Percentiles rank a stretch among this genome's conserved stretches.
phyloP scores from a whole-genome alignment of 495 filamentous ascomycete species.

The Penicillium pulvis region DNA sequence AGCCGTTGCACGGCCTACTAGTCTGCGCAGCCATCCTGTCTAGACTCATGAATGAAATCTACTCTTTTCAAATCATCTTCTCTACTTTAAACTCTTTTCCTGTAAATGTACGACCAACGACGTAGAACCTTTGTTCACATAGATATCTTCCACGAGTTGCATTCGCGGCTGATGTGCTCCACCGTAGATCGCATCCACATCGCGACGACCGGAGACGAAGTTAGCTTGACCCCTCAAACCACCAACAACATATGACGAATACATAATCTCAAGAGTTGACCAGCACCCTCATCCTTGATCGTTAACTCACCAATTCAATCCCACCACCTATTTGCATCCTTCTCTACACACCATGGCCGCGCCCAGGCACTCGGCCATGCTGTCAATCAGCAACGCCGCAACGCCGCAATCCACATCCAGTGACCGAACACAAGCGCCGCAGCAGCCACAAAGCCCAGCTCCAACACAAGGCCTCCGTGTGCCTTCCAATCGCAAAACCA shows the following conservation, averaged over 20 bases:
- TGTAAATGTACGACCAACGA: not conserved
- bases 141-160: slow-evolving; percentile 16
- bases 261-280: not conserved
- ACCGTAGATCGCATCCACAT: slow-evolving; percentile 32
- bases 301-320: not conserved
- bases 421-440: slow-evolving; percentile 33
- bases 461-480: slow-evolving; percentile 74
- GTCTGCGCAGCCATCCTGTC: not conserved
- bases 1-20: not conserved
- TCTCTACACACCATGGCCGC: slow-evolving; percentile 33
- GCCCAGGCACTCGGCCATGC: slow-evolving; percentile 39
- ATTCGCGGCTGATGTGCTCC: slow-evolving; percentile 28
- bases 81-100: not conserved
- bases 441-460: slow-evolving; percentile 39
- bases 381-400: slow-evolving; percentile 38
- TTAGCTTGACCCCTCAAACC: slow-evolving; percentile 6
- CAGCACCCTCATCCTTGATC: not conserved
- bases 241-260: slow-evolving; percentile 7
- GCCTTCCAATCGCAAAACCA: slow-evolving; percentile 93
- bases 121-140: too few species aligned
- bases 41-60: slow-evolving; percentile 10
- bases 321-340: not conserved
- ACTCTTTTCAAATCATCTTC: not conserved
- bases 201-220: slow-evolving; percentile 5
- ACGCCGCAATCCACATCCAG: slow-evolving; percentile 24